Base-by-base conservation (phyloP, 1,139 yeast genomes). In the Suhomyces guaymorum region DNA sequence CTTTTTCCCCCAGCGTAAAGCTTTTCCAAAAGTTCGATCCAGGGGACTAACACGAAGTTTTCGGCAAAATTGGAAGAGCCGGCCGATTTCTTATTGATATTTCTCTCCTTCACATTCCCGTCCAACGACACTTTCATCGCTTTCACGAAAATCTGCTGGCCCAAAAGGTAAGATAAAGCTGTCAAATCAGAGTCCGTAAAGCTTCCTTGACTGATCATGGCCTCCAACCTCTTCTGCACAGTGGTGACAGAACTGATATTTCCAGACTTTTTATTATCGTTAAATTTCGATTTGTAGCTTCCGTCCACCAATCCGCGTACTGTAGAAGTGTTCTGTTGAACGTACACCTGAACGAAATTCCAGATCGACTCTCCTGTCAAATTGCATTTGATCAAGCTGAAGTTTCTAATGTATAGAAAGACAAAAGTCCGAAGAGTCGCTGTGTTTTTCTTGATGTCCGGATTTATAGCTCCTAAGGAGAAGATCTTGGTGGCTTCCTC, bases 391-490 rank as follows among this genome's bases (percentile, higher is more conserved):
- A 78, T 62, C 21, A 80, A 54, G 30, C 87, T 82, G 45, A 73
- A 69, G 24, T 55, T 56, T 43, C 73, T 74, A 18, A 82, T 59
- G 38, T 78, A 61, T 26, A 67, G 70, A 38, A 82, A 76, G 2
- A 82, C 75, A 50, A 72, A 66, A 0, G 64, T 54, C 47, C 80
- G 66, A 27, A 84, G 55, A 3, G 54, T 39, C 9, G 63, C 62
- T 24, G 80, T 71, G 49, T 81, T 81, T 31, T 61, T 61, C 20
- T 66, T 61, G 26, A 84, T 84, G 37, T 81, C 87, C 4, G 82
- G 80, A 49, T 84, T 84, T 30, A 79, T 78, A 18, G 80, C 74
- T 2, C 92, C 94, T 30, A 84, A 58, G 1, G 88, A 79, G 32
- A 82, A 71, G 5, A 82, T 70, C 53, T 73, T 76, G 7, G 73